Percentiles rank a stretch among this genome's conserved stretches.
phyloP scores from a whole-genome alignment of 2,329 filamentous ascomycete genomes.

The Phialophora chinensis region DNA sequence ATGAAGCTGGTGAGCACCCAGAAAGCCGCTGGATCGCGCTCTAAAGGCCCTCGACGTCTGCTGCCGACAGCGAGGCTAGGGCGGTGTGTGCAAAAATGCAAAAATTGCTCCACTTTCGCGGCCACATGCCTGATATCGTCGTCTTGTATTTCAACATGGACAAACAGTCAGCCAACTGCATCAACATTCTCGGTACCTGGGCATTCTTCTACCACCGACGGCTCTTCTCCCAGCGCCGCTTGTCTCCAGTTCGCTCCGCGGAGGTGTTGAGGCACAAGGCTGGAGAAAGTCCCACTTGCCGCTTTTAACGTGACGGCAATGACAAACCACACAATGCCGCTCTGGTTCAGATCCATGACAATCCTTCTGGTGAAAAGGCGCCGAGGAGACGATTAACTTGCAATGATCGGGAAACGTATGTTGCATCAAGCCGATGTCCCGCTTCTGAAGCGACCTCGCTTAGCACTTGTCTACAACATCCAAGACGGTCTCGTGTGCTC shows the following conservation, averaged over 20 bases:
- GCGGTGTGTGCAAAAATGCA: not conserved
- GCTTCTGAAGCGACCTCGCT: conserved; percentile 1
- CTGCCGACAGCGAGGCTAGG: not conserved
- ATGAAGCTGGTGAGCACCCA: not conserved
- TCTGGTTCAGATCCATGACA: not conserved
- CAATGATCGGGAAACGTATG: not conserved
- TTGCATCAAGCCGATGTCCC: conserved; percentile 3
- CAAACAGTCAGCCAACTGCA: not conserved
- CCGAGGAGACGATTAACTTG: not conserved
- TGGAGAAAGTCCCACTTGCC: conserved; percentile 3
- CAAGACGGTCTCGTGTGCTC: not conserved
- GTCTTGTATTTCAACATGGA: not conserved
- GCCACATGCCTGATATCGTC: not conserved
- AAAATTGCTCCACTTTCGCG: not conserved
- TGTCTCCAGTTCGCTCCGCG: not conserved
- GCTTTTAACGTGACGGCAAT: not conserved
- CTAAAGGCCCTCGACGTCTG: not conserved
- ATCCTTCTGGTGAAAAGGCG: not conserved
- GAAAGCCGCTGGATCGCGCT: too few species aligned
- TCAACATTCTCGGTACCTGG: not conserved
- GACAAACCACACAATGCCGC: not conserved
- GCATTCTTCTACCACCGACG: not conserved
- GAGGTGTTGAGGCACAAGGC: conserved; percentile 1
- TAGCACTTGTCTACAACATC: not conserved
- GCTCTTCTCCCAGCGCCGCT: not conserved